Percentiles rank a stretch among this genome's conserved stretches.
phyloP scores from a whole-genome alignment of 768 basidiomycete genomes.

The Gymnopilus dilepis region DNA sequence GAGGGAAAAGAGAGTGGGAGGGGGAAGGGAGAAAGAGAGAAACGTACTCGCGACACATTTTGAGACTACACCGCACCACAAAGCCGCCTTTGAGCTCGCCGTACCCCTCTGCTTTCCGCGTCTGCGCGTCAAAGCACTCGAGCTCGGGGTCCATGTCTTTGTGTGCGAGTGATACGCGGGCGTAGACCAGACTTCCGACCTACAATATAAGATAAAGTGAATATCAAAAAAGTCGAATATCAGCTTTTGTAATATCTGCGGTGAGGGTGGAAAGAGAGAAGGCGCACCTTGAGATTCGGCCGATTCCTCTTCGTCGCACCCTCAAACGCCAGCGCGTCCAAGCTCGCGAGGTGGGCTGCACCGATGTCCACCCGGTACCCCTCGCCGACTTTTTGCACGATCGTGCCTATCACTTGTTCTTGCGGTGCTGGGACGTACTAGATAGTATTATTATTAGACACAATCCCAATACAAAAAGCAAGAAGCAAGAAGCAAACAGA shows the following conservation, averaged over 20 bases:
- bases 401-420: slow-evolving; percentile 86
- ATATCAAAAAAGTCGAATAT: too few relatives aligned
- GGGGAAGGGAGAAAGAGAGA: slow-evolving; percentile 8
- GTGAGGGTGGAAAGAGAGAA: neutral
- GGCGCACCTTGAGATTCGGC: slow-evolving; percentile 85
- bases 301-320: slow-evolving; percentile 94
- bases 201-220: slow-evolving; percentile 35
- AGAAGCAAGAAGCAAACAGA: too few relatives aligned
- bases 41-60: slow-evolving; percentile 84
- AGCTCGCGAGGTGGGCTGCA: slow-evolving; percentile 78
- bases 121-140: slow-evolving; percentile 94
- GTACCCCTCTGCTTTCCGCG: slow-evolving; percentile 89
- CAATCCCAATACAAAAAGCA: too few relatives aligned
- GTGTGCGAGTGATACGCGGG: slow-evolving; percentile 90
- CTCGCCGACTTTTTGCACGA: slow-evolving; percentile 83
- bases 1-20: slow-evolving; percentile 1
- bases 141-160: slow-evolving; percentile 99
- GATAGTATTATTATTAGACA: too few relatives aligned
- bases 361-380: slow-evolving; percentile 96
- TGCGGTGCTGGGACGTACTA: slow-evolving; percentile 92
- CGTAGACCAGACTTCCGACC: slow-evolving; percentile 92
- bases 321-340: slow-evolving; percentile 95
- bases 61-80: slow-evolving; percentile 78
- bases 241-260: too few relatives aligned
- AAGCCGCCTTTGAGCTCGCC: slow-evolving; percentile 94